phyloP scores from a whole-genome alignment of 2,329 filamentous ascomycete species.

The Cordyceps militaris region DNA sequence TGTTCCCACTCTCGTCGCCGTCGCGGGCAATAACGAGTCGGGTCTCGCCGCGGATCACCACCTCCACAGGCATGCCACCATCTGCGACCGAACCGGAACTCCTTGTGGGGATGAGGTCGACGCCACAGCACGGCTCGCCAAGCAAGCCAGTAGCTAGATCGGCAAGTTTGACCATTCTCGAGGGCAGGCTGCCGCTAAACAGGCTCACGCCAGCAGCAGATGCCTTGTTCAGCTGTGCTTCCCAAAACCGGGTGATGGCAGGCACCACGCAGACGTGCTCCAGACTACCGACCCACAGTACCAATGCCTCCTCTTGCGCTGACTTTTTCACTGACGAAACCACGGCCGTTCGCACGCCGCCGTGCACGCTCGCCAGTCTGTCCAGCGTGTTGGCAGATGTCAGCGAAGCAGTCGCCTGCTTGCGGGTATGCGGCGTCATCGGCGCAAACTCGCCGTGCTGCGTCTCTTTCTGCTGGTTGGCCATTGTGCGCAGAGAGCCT shows the following conservation, averaged over 20 bases:
- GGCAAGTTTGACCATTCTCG: slow-evolving; percentile 48
- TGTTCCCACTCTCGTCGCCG: slow-evolving; percentile 40
- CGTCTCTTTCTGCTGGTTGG: slow-evolving; percentile 28
- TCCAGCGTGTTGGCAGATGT: slow-evolving; percentile 39
- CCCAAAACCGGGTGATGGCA: slow-evolving; percentile 50
- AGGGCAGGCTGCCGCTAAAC: slow-evolving; percentile 48
- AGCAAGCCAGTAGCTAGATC: slow-evolving; percentile 48
- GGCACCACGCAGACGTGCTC: slow-evolving; percentile 53
- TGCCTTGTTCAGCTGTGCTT: slow-evolving; percentile 47
- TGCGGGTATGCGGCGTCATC: slow-evolving; percentile 56
- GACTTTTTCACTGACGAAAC: slow-evolving; percentile 37
- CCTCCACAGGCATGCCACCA: slow-evolving; percentile 43
- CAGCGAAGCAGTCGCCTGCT: slow-evolving; percentile 42
- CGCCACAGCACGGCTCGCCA: slow-evolving; percentile 49
- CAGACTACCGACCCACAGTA: slow-evolving; percentile 49
- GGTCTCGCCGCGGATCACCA: slow-evolving; percentile 49
- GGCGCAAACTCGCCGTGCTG: slow-evolving; percentile 49
- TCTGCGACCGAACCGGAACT: slow-evolving; percentile 21
- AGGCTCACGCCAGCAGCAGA: slow-evolving; percentile 45
- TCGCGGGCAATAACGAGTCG: slow-evolving; percentile 49
- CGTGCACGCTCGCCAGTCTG: slow-evolving; percentile 43
- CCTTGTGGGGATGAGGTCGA: slow-evolving; percentile 36
- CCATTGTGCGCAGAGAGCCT: slow-evolving; percentile 41
- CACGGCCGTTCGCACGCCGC: slow-evolving; percentile 44
- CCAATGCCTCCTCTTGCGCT: slow-evolving; percentile 45